phyloP scores from a whole-genome alignment of 495 filamentous ascomycete genomes.

The Hyphodiscus hymeniophilus region DNA sequence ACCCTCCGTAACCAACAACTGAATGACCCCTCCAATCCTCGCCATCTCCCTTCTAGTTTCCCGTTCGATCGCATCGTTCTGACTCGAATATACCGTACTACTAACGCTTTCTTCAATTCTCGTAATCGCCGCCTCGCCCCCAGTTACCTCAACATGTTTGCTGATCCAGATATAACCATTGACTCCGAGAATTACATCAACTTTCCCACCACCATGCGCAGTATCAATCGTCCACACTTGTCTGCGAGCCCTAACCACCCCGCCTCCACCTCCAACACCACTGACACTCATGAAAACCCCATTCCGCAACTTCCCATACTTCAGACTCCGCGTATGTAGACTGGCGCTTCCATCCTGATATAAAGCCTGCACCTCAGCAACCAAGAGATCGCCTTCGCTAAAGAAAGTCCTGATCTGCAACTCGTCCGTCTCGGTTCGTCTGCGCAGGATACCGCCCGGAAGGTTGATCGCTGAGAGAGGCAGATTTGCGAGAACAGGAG shows the following conservation, averaged over 20 bases:
- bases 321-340: slow-evolving; percentile 80
- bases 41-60: slow-evolving; percentile 83
- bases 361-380: slow-evolving; percentile 85
- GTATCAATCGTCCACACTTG: slow-evolving; percentile 80
- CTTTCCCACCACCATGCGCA: slow-evolving; percentile 59
- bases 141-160: slow-evolving; percentile 50
- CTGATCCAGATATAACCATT: slow-evolving; percentile 95
- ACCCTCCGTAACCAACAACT: slow-evolving; percentile 70
- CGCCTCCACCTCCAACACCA: slow-evolving; percentile 72
- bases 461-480: slow-evolving; percentile 87
- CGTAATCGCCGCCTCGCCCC: slow-evolving; percentile 49
- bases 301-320: slow-evolving; percentile 92
- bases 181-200: slow-evolving; percentile 85
- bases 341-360: slow-evolving; percentile 73
- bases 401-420: slow-evolving; percentile 92
- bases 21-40: slow-evolving; percentile 69
- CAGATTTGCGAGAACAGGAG: slow-evolving; percentile 70
- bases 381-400: slow-evolving; percentile 78
- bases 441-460: slow-evolving; percentile 85
- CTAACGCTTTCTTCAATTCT: slow-evolving; percentile 73
- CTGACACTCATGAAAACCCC: slow-evolving; percentile 76
- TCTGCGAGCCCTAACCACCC: slow-evolving; percentile 69
- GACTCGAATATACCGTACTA: slow-evolving; percentile 70
- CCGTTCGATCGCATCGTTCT: slow-evolving; percentile 73
- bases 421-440: slow-evolving; percentile 88